Evolutionary conservation across 2,329 filamentous ascomycete species (phyloP), one percentile per base, ranked within the genome.

Genomic region (Alternaria longipes): DNA sequence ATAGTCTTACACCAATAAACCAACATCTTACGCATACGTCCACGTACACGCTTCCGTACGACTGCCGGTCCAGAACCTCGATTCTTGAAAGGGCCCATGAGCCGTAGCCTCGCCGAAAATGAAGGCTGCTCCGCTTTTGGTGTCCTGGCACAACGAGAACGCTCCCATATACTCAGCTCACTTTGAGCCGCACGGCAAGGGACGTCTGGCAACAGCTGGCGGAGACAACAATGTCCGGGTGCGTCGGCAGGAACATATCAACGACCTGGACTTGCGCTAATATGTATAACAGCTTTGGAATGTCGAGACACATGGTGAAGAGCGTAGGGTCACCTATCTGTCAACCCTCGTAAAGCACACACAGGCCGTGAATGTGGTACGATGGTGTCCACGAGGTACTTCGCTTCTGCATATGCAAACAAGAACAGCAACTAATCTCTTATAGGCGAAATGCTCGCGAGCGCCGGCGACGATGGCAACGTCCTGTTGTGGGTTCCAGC

Each of bases 91-190:
- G 60, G 62, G 67, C 71, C 67, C 62, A 59, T 65, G 66, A 71
- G 70, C 70, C 60, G 66, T 66, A 53, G 18, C 56, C 47, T 26
- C 59, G 42, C 56, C 62, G 71, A 72, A 58, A 42, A 99, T 99
- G 95, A 98, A 97, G 87, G 94, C 93, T 77, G 90, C 93, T 76
- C 94, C 95, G 72, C 87, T 99, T 71, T 94, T 98, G 78, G 94
- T 99, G 82, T 93, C 96, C 84, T 99, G 95, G 95, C 96, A 99
- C 82, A 92, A 97, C 80, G 92, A 97, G 77, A 97, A 96, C 82
- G 89, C 92, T 73, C 95, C 95, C 60, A 94, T 99, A 78, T 99
- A 98, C 83, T 97, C 94, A 44, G 93, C 93, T 71, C 94, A 98
- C 80, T 99, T 98, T 78, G 94, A 99, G 78, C 92, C 92, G 49